Conservation (phyloP, 768 basidiomycete species). For the Russula lepida region DNA sequence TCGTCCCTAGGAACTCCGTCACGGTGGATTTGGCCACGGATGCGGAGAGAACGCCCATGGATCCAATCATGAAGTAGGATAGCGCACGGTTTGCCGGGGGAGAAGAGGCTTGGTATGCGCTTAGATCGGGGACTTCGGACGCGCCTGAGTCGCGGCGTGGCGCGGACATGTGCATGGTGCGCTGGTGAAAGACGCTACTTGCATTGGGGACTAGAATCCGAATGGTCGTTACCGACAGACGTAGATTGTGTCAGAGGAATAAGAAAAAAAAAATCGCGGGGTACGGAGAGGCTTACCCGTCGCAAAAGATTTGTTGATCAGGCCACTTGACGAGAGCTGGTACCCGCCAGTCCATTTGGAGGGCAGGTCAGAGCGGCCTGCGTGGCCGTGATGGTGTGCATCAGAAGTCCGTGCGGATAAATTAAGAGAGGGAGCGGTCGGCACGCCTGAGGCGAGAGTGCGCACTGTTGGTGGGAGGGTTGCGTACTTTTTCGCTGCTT, state of each 20-base stretch:
- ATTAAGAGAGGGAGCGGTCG: conserved; percentile 67
- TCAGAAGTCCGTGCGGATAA: conserved; percentile 57
- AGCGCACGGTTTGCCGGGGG: conserved; percentile 61
- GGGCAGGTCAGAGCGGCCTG: conserved; percentile 53
- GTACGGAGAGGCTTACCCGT: conserved; percentile 41
- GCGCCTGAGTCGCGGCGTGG: conserved; percentile 48
- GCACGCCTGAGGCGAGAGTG: conserved; percentile 71
- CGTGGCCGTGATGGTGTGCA: conserved; percentile 47
- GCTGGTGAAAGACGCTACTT: conserved; percentile 45
- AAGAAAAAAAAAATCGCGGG: not conserved
- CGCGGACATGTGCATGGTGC: conserved; percentile 72
- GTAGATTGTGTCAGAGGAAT: not conserved
- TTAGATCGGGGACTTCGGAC: conserved; percentile 84
- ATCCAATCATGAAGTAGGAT: conserved; percentile 86
- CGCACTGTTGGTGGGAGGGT: conserved; percentile 77
- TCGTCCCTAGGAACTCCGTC: conserved; percentile 88
- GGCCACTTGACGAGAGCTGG: conserved; percentile 38
- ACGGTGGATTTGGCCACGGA: conserved; percentile 91
- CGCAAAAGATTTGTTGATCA: conserved; percentile 56
- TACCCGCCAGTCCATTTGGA: conserved; percentile 55
- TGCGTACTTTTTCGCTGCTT: conserved; percentile 73
- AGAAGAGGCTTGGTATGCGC: conserved; percentile 66
- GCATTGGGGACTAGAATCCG: conserved; percentile 56
- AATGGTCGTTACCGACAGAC: no score
- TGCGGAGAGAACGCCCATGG: conserved; percentile 88